These are phyloP conservation scores for Russula virescens DNA, from an alignment of 768 basidiomycete species.

Conservation along the genomic window DNA sequence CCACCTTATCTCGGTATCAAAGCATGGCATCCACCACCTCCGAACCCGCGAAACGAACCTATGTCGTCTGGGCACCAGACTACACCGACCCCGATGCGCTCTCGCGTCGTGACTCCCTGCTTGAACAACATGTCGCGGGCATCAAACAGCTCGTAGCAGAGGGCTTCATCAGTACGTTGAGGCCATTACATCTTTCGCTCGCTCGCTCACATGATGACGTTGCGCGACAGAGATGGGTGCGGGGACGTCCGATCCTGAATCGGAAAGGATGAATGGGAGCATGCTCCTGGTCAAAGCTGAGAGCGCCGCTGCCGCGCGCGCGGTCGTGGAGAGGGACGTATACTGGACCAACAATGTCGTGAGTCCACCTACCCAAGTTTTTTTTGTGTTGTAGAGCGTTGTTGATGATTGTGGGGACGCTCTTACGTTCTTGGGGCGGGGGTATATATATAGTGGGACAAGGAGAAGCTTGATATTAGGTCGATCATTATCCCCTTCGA, in stretches of 20 bases:
- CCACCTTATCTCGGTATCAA: not conserved
- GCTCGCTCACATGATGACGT: too few relatives aligned
- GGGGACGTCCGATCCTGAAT: not conserved
- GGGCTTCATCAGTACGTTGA: conserved; percentile 5
- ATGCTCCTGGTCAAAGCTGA: conserved; percentile 50
- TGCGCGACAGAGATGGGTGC: not conserved
- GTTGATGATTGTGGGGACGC: not conserved
- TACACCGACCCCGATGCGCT: not conserved
- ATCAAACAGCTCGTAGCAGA: not conserved
- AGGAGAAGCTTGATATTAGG: conserved; percentile 44
- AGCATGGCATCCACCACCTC: not conserved
- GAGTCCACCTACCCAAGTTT: conserved; percentile 12
- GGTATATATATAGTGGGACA: conserved; percentile 44
- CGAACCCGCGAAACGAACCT: not conserved
- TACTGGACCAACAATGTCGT: conserved; percentile 43
- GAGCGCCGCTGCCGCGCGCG: conserved; percentile 41
- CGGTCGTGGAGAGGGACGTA: conserved; percentile 39
- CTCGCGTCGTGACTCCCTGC: not conserved
- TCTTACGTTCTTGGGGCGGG: too few relatives aligned
- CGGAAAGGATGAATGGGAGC: conserved; percentile 55
- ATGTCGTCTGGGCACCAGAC: conserved; percentile 15
- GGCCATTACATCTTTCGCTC: not conserved
- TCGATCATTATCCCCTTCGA: not conserved
- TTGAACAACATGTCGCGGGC: not conserved
- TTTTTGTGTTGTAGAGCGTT: not conserved